phyloP scores from a whole-genome alignment of 345 rosid species.

The Eutrema japonicum region DNA sequence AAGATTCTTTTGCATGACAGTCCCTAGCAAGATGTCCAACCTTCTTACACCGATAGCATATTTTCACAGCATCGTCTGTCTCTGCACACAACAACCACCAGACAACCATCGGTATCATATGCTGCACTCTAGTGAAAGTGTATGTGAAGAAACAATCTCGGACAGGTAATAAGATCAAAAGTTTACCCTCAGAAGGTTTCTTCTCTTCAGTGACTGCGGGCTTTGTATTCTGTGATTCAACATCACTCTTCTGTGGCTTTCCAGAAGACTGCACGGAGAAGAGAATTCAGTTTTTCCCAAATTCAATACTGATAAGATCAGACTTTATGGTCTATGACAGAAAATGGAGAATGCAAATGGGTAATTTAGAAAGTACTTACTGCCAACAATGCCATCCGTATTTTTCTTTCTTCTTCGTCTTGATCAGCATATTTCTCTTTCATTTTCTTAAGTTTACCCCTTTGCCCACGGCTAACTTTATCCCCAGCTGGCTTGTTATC shows the following conservation, averaged over 20 bases:
- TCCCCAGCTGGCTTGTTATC: conserved; percentile 59
- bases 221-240: conserved; percentile 49
- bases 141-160: neutral
- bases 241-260: conserved; percentile 60
- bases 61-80: conserved; percentile 67
- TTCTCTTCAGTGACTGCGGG: conserved; percentile 46
- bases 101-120: neutral
- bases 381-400: conserved; percentile 85
- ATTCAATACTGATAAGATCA: neutral
- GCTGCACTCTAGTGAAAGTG: neutral
- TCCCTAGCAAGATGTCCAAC: conserved; percentile 87
- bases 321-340: neutral
- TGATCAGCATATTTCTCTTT: conserved; percentile 97
- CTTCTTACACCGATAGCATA: conserved; percentile 91
- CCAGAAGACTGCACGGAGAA: conserved; percentile 77
- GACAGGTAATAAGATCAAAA: neutral
- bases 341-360: neutral
- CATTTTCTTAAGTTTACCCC: conserved; percentile 89
- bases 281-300: conserved; percentile 15
- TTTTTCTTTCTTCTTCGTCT: conserved; percentile 91
- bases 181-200: conserved; percentile 50
- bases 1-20: conserved; percentile 68
- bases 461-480: conserved; percentile 87
- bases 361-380: conserved; percentile 56
- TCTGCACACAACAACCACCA: conserved; percentile 48